Percentiles rank a stretch among this genome's conserved stretches.
These are phyloP conservation scores for Camellia granthamiana DNA, from an alignment of 148 eudicot species.

Conservation along the genomic window DNA sequence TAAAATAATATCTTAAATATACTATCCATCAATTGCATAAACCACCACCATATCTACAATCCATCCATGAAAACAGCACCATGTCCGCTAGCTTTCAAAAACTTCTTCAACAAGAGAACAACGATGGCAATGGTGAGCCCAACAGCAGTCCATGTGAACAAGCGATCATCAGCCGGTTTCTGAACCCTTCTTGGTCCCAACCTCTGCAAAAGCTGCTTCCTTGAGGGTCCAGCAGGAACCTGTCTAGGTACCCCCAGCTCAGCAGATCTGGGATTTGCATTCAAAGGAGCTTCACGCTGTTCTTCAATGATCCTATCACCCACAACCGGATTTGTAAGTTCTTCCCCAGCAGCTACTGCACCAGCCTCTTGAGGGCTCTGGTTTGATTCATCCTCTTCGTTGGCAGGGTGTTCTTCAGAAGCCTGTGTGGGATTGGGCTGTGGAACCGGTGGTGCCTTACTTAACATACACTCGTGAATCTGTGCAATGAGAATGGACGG, in stretches of 20 bases:
- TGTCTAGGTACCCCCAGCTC: constrained; percentile 28
- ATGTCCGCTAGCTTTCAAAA: constrained; percentile 75
- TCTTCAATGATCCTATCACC: constrained; percentile 45
- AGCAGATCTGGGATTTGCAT: constrained; percentile 32
- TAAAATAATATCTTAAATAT: not conserved
- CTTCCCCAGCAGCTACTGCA: constrained; percentile 31
- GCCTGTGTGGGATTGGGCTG: constrained; percentile 31
- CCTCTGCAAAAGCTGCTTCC: constrained; percentile 30
- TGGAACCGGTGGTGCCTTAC: constrained; percentile 84
- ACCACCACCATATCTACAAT: constrained; percentile 36
- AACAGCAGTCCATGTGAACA: constrained; percentile 87
- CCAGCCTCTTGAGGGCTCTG: constrained; percentile 36
- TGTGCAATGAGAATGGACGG: constrained; percentile 22
- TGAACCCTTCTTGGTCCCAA: constrained; percentile 41
- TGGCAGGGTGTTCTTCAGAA: constrained; percentile 40
- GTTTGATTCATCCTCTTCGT: constrained; percentile 24
- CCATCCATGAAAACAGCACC: constrained; percentile 75
- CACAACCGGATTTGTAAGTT: constrained; percentile 23
- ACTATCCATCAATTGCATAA: not conserved
- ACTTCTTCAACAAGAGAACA: constrained; percentile 75
- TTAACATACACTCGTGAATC: constrained; percentile 91
- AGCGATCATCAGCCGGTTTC: constrained; percentile 66
- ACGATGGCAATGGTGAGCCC: constrained; percentile 82
- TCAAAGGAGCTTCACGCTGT: constrained; percentile 31
- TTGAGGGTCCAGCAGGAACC: constrained; percentile 30